Evolutionary conservation across 208 protist genomes (phyloP).

Genomic region (Tritrichomonas foetus): DNA sequence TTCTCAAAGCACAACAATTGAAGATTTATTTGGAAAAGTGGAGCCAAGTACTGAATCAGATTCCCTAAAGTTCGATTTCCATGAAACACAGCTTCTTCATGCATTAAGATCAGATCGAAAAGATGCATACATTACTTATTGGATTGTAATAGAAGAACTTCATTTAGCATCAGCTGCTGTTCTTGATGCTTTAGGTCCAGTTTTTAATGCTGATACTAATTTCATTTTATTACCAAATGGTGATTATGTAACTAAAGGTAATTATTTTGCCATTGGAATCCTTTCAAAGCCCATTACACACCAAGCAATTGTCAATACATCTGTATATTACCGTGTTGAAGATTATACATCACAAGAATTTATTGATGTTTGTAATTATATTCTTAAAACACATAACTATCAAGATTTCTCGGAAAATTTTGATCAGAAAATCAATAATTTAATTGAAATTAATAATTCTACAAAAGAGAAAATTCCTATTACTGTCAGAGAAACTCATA

Average conservation of each 20-base stretch:
- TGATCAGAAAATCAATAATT: background rate
- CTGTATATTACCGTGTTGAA: background rate
- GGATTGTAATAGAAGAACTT: background rate
- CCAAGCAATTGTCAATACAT: background rate
- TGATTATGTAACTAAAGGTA: background rate
- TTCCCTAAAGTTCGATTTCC: background rate
- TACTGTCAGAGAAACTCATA: background rate
- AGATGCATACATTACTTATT: background rate
- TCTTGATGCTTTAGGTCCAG: background rate
- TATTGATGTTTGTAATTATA: background rate
- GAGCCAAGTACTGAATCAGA: background rate
- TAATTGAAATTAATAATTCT: background rate
- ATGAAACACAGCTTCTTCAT: background rate
- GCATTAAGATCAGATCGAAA: background rate
- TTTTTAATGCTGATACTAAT: background rate
- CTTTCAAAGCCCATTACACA: background rate
- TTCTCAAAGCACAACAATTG: background rate
- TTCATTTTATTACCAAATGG: background rate
- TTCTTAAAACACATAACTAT: background rate
- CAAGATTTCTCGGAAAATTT: background rate
- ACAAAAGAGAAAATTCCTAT: background rate
- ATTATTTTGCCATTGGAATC: conserved; percentile 3
- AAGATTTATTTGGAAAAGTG: background rate
- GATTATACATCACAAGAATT: background rate
- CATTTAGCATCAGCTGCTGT: background rate